These are phyloP conservation scores for Paramyrothecium roridum DNA, from an alignment of 2,329 filamentous ascomycete species.

Conservation along the genomic window DNA sequence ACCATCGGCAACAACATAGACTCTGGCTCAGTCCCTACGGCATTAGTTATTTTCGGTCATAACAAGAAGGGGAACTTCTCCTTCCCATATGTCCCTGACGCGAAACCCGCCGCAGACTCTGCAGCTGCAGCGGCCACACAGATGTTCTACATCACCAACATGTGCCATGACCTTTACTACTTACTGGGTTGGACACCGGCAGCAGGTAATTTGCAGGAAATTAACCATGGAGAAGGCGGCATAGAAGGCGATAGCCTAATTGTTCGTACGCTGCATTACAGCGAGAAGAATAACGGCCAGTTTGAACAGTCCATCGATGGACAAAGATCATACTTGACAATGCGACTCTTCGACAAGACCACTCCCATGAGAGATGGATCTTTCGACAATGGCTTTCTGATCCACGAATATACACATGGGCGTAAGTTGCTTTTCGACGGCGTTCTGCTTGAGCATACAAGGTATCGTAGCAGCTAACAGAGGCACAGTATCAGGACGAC, in stretches of 20 bases:
- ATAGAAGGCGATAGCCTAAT: slow-evolving; percentile 45
- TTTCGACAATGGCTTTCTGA: slow-evolving; percentile 53
- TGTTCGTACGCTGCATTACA: slow-evolving; percentile 46
- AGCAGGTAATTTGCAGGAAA: slow-evolving; percentile 51
- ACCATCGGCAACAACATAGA: background rate
- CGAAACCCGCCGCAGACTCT: background rate
- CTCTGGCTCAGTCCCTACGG: background rate
- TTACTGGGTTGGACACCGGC: slow-evolving; percentile 48
- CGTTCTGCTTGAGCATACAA: background rate
- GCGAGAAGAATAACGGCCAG: slow-evolving; percentile 49
- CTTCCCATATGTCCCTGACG: background rate
- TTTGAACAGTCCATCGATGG: slow-evolving; percentile 48
- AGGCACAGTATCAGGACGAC: slow-evolving; percentile 36
- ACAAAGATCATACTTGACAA: slow-evolving; percentile 44
- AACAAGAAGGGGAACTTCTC: slow-evolving; percentile 30
- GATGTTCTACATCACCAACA: slow-evolving; percentile 53
- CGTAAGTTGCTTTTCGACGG: background rate
- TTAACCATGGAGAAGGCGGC: slow-evolving; percentile 48
- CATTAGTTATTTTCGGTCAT: slow-evolving; percentile 29
- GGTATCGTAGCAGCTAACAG: background rate
- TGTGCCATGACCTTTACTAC: slow-evolving; percentile 52
- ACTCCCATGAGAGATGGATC: slow-evolving; percentile 43
- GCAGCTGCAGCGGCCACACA: slow-evolving; percentile 41
- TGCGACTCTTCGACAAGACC: slow-evolving; percentile 48
- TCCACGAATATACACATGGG: slow-evolving; percentile 51